Base-by-base conservation (phyloP, 164 flowering plant genomes). In the Tinospora cordifolia region DNA sequence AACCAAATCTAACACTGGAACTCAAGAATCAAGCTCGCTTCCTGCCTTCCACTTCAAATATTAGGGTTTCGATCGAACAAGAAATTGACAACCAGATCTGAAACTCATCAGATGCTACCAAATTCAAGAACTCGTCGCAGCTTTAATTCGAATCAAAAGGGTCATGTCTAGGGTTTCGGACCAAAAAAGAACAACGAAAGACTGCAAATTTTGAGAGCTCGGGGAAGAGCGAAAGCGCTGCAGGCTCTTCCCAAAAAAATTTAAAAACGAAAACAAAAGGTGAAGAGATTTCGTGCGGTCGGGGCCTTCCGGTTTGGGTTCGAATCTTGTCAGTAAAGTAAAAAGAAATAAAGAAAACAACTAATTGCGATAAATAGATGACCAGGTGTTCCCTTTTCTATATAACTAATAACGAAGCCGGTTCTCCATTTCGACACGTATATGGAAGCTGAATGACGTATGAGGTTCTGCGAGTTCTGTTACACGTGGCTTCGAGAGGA, bases 21-120 rank as follows among this genome's bases (percentile, higher is more conserved):
- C 62, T 26, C 62, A 11, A 14, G 40, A 14, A 24, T 49, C 8
- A 26, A 25, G 15, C 36, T 4, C 2, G 38, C 49, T 21, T 3
- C 41, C 49, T 19, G 44, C 12, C 10, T 6, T 6, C 8, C 19
- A 15, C 47, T 4, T 40, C 27, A 58, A 69, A n/a, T n/a, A n/a
- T 69, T 69, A 69, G 63, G 58, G 59, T 22, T 40, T 17, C 41
- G 44, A 34, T 51, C 27, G 63, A 59, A 21, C n/a, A n/a, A n/a
- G n/a, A n/a, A n/a, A 22, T 0, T 27, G 6, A 59, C 63, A 59
- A 59, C 5, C 63, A 11, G 26, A 59, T 59, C 26, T n/a, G 13
- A 59, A 21, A 59, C 8, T 24, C 8, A 22, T 59, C 8, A 0
- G 13, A 59, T 10, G 24, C 21, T 59, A 21, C 58, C 58, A 19